Base-by-base conservation (phyloP, 306 rosid genomes). In the Canavalia gladiata region DNA sequence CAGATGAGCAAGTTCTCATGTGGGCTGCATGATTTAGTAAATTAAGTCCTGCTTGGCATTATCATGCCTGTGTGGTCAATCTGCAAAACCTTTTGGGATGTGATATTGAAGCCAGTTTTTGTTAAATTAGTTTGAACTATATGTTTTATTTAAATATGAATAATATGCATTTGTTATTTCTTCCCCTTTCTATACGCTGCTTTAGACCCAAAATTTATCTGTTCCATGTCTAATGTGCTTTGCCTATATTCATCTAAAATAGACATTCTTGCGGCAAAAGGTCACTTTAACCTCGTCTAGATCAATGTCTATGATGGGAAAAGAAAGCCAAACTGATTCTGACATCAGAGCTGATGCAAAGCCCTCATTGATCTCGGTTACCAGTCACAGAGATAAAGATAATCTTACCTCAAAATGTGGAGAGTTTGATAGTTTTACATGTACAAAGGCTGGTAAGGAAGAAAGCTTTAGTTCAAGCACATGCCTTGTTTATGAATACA, bases 231-330 rank as follows among this genome's bases (percentile, higher is more conserved):
- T 80, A 51, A 71, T 76, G 56, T 57, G 69, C 76, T 81, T 86
- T 68, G 67, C 68, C 73, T 79, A 83, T 65, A 81, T 68, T 68
- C 65, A 52, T 81, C 51, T 77, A 4, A 76, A 56, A 75, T 10
- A 94, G 98, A 94, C 97, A 41, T 94, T 94, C 78, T 74, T 92
- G 87, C 90, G 97, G 76, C 98, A 94, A 87, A 94, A 92, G 89
- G 87, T 88, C 82, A 90, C 87, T 88, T 82, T 89, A 78, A 84
- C 85, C 29, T 84, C 94, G 4, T 83, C 91, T 54, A 59, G 77
- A 29, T 74, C 88, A 37, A 78, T 77, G 68, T 68, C 82, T 45
- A 54, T 43, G 42, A 74, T 70, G 33, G 79, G 41, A 25, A 90
- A 78, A 59, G 87, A 84, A 83, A 58, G 84, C 75, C 86, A 55